These are phyloP conservation scores for Gonium pectorale DNA, from an alignment of 139 green algal genomes.

Conservation along the genomic window DNA sequence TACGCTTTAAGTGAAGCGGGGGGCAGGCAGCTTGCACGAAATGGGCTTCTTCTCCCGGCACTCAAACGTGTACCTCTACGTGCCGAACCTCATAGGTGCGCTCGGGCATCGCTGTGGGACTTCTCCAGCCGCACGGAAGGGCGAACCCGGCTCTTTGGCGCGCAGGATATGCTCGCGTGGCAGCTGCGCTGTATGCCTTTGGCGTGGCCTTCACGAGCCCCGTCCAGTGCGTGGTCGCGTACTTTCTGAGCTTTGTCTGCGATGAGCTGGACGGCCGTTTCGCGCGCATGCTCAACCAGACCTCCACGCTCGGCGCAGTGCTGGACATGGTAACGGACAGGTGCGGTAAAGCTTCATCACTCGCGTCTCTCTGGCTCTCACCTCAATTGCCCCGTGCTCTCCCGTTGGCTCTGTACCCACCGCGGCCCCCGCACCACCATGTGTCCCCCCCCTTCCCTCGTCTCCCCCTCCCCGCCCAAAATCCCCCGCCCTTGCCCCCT, in stretches of 20 bases:
- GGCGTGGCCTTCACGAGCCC: constrained; percentile 71
- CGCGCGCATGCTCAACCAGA: constrained; percentile 87
- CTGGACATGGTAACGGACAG: constrained; percentile 99
- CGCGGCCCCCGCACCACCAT: too few relatives aligned
- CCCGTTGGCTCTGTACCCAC: too few relatives aligned
- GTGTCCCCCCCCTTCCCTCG: too few relatives aligned
- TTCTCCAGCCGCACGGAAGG: too few relatives aligned
- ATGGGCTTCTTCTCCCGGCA: constrained; percentile 79
- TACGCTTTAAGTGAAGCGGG: too few relatives aligned
- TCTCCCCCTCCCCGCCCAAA: too few relatives aligned
- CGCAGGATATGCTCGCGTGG: constrained; percentile 87
- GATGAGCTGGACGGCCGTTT: constrained; percentile 95
- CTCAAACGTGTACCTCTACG: constrained; percentile 76
- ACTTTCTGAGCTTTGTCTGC: constrained; percentile 90
- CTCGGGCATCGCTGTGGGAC: neutral
- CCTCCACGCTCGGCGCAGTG: constrained; percentile 89
- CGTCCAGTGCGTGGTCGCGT: constrained; percentile 61
- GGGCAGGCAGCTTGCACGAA: too few relatives aligned
- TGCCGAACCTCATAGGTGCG: constrained; percentile 92
- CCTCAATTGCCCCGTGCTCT: too few relatives aligned
- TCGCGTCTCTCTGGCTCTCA: too few relatives aligned
- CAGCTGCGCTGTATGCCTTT: constrained; percentile 79
- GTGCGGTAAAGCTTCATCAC: too few relatives aligned
- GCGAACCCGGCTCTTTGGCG: too few relatives aligned
- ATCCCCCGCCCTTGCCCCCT: too few relatives aligned